Evolutionary conservation across 352 stramenopile genomes (phyloP), one percentile per base, ranked within the genome.

Genomic region (Peronosclerospora sorghi): DNA sequence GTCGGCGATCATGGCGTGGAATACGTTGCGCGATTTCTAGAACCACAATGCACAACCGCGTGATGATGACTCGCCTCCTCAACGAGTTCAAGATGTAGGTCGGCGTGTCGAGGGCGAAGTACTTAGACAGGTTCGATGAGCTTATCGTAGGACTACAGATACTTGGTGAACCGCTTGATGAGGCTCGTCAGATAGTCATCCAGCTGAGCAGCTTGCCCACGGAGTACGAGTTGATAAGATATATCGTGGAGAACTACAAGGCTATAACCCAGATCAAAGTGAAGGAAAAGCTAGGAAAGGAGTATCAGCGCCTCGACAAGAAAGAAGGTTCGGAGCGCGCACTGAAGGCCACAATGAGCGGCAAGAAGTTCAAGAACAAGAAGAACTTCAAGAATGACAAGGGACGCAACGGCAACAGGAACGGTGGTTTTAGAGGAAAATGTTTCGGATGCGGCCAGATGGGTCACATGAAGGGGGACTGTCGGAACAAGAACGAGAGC

Each of bases 111-210:
- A 48, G 47, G 17, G 1, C 30, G n/a, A 48, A 40, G 8, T 47
- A 65, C 23, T 15, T 65, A 17, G 47, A 61, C 40, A 35, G 0
- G n/a, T 57, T 65, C 18, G 41, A 65, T 14, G 46, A 72, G 32
- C 40, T 65, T 4, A 36, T 68, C 0, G 39, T 61, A 0, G 35
- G 35, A 14, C 29, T 71, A 8, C 46, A 65, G 21, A 50, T 44
- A 17, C 18, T 59, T n/a, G 2, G 45, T 39, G 51, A 62, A 8
- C 23, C 36, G 1, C 20, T 68, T 0, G 54, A 64, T 26, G 41
- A 59, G 10, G 17, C 51, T 0, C 41, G 58, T 2, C 53, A 73
- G 45, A 12, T 68, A 0, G 51, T 65, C 0, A 26, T 68, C 0
- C 35, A 61, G 18, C 45, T 66, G 0, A 51, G 45, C 2, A 69